A percentile compares a stretch with the other conserved stretches of the same genome.
Conservation (phyloP, 768 basidiomycete species). For the Boletus subcaerulescens region DNA sequence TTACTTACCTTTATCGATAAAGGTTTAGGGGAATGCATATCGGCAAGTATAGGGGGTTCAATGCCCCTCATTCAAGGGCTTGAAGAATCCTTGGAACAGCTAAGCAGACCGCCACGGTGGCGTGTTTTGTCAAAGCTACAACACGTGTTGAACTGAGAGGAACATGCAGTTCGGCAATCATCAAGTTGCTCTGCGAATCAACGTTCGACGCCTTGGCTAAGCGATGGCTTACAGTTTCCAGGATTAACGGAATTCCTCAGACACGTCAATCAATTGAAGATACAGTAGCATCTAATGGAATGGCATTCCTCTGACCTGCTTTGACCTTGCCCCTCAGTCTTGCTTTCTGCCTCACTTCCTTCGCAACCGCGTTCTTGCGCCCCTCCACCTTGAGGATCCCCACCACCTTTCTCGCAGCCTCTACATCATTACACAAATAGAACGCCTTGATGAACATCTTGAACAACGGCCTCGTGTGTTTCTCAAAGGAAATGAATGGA, state of each 20-base stretch:
- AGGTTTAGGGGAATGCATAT: background rate
- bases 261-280: constrained; percentile 5
- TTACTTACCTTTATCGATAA: background rate
- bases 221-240: background rate
- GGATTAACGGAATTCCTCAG: background rate
- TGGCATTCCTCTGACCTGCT: constrained; percentile 1
- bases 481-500: constrained; percentile 49
- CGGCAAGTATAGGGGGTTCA: too few species aligned
- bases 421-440: constrained; percentile 49
- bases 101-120: too few species aligned
- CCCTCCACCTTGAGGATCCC: constrained; percentile 51
- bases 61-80: too few species aligned
- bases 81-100: too few species aligned
- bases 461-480: constrained; percentile 66
- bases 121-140: background rate
- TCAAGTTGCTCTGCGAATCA: background rate
- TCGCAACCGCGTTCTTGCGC: constrained; percentile 5
- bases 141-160: background rate
- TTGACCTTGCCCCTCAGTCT: constrained; percentile 21
- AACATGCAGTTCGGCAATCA: background rate
- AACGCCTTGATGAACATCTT: constrained; percentile 72
- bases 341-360: constrained; percentile 15
- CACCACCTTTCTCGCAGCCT: constrained; percentile 51
- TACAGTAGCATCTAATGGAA: background rate
- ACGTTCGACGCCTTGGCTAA: background rate